Evolutionary conservation across 352 stramenopile genomes (phyloP).

Genomic region (Blastocystis hominis): DNA sequence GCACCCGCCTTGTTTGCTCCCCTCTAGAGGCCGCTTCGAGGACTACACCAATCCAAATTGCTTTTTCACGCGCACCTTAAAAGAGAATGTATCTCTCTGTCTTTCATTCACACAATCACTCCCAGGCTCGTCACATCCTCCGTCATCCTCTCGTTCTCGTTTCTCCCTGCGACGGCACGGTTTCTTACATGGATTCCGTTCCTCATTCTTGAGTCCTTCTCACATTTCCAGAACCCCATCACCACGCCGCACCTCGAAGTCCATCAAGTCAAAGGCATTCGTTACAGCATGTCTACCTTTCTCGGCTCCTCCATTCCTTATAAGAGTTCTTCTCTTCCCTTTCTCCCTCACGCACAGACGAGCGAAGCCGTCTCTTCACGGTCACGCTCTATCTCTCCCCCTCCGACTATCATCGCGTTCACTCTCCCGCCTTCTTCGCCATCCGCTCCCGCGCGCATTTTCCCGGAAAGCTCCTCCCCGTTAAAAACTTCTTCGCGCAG

Average conservation of each 20-base stretch:
- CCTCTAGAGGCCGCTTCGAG: slow-evolving; percentile 26
- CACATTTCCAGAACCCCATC: background rate
- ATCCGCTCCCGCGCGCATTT: background rate
- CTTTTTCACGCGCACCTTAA: slow-evolving; percentile 50
- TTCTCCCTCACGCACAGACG: background rate
- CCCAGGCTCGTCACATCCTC: background rate
- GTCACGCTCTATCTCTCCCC: slow-evolving; percentile 51
- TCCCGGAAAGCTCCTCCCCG: slow-evolving; percentile 19
- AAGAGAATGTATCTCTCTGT: background rate
- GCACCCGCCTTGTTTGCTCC: background rate
- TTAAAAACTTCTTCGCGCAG: slow-evolving; percentile 35
- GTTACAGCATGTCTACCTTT: slow-evolving; percentile 28
- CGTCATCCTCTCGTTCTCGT: background rate
- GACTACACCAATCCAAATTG: slow-evolving; percentile 44
- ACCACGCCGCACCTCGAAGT: background rate
- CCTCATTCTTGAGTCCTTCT: background rate
- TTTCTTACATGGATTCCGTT: slow-evolving; percentile 22
- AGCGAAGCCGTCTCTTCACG: slow-evolving; percentile 1
- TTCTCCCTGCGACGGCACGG: slow-evolving; percentile 30
- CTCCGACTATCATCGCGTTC: slow-evolving; percentile 46
- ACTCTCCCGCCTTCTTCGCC: background rate
- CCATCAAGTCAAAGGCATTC: slow-evolving; percentile 51
- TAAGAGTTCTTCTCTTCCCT: background rate
- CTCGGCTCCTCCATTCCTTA: background rate
- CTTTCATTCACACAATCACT: background rate